These are phyloP conservation scores for Penicillium crystallinum DNA, from an alignment of 495 filamentous ascomycete genomes.

Conservation along the genomic window DNA sequence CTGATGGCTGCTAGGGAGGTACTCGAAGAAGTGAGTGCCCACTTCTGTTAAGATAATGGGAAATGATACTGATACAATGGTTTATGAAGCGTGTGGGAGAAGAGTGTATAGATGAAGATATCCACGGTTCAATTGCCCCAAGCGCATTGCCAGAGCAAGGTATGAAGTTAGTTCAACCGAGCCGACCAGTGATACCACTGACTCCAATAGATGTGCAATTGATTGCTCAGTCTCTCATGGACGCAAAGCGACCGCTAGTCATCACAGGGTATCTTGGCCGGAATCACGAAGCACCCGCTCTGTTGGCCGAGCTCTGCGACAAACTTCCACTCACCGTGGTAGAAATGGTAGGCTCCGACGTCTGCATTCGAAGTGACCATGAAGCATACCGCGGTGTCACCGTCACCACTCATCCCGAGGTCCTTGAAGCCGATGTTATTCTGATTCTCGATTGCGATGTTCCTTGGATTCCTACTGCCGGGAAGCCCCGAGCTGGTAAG, in stretches of 20 bases:
- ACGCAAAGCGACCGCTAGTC: conserved; percentile 66
- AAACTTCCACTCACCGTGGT: conserved; percentile 71
- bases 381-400: conserved; percentile 61
- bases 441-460: conserved; percentile 80
- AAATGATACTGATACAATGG: neutral
- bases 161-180: neutral
- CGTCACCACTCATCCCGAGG: conserved; percentile 47
- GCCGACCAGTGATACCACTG: neutral
- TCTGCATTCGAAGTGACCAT: conserved; percentile 82
- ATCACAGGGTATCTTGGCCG: conserved; percentile 77
- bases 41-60: conserved; percentile 28
- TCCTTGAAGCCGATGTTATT: conserved; percentile 64
- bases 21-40: conserved; percentile 83
- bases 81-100: conserved; percentile 38
- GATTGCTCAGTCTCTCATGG: conserved; percentile 61
- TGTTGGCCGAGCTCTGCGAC: conserved; percentile 71
- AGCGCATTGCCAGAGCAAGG: conserved; percentile 62
- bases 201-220: conserved; percentile 39
- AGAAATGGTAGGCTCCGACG: conserved; percentile 81
- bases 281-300: conserved; percentile 56
- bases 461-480: conserved; percentile 59
- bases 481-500: conserved; percentile 41
- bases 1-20: conserved; percentile 75
- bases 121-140: conserved; percentile 67
- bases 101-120: conserved; percentile 49